Base-by-base conservation (phyloP, 768 basidiomycete genomes). In the Trametes gibbosa region DNA sequence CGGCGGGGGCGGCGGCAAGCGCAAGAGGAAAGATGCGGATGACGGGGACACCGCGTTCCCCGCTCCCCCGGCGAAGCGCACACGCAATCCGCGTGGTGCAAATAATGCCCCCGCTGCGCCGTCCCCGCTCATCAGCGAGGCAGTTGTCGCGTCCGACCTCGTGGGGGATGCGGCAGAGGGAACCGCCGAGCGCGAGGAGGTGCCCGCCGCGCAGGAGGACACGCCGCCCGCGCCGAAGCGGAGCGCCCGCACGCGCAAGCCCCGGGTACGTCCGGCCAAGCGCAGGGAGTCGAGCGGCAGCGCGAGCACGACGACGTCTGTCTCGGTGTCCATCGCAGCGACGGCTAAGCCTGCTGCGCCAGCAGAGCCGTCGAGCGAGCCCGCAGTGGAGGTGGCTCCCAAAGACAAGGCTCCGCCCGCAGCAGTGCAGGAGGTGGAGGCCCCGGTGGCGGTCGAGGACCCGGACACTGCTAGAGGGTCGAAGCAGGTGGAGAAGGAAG, bases 1-100 rank as follows among this genome's bases (percentile, higher is more conserved):
- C 70, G 76, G 77, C 2, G 77, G 77, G 25, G 76, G 73, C n/a
- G 76, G 73, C n/a, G 59, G 62, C 14, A 85, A 84, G 68, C 75
- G 87, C 53, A 85, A 80, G 67, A 76, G 86, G 21, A 84, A 75
- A 66, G 85, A 86, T 32, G 70, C 67, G 7, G 86, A 87, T 43
- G 85, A 86, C 46, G 81, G 80, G 13, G 85, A 88, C 62, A 78
- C 81, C 1, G 80, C 82, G n/a, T 88, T 87, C 66, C 86, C 87
- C 8, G 43, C 43, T n/a, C 65, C 68, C 5, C 69, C 69, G n/a
- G 83, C 86, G 12, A 89, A 87, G 72, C 79, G 85, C 24, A 77
- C 83, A 19, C 80, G 86, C 25, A 74, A 79, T 54, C 79, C 84
- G 6, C 73, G 86, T 59, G 77, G 77, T 23, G 70, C 56, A 27